These are phyloP conservation scores for Sarocladiaceae sp. DNA, from an alignment of 2,329 filamentous ascomycete genomes.

Conservation along the genomic window DNA sequence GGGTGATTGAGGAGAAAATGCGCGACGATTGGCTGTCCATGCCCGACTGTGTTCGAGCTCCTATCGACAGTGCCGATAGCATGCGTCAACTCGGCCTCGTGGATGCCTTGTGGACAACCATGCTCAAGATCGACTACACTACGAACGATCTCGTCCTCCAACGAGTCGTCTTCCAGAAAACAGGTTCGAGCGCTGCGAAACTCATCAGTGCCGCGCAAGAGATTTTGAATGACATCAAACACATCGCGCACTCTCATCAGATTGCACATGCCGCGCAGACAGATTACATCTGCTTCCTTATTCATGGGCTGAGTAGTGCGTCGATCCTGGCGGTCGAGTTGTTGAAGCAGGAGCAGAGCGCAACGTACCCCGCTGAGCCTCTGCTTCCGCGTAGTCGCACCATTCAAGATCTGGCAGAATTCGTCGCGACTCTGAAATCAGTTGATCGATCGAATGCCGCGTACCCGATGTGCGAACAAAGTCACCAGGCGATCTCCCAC, in stretches of 20 bases:
- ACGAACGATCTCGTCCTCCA: neutral
- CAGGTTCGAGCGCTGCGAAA: neutral
- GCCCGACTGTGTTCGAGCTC: neutral
- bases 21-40: neutral
- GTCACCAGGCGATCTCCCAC: neutral
- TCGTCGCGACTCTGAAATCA: neutral
- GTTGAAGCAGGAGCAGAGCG: constrained; percentile 1
- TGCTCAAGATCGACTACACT: neutral
- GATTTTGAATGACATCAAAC: neutral
- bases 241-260: neutral
- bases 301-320: neutral
- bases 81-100: neutral
- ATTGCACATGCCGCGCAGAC: neutral
- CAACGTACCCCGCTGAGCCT: neutral
- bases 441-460: neutral
- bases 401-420: neutral
- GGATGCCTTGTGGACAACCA: neutral
- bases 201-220: neutral
- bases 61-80: neutral
- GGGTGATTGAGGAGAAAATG: neutral
- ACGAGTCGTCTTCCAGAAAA: neutral
- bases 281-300: neutral
- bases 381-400: neutral
- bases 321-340: neutral
- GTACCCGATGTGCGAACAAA: constrained; percentile 3